A percentile compares a stretch with the other conserved stretches of the same genome.
These are phyloP conservation scores for Pichia sp. DNA, from an alignment of 1,139 yeast species.

Conservation along the genomic window DNA sequence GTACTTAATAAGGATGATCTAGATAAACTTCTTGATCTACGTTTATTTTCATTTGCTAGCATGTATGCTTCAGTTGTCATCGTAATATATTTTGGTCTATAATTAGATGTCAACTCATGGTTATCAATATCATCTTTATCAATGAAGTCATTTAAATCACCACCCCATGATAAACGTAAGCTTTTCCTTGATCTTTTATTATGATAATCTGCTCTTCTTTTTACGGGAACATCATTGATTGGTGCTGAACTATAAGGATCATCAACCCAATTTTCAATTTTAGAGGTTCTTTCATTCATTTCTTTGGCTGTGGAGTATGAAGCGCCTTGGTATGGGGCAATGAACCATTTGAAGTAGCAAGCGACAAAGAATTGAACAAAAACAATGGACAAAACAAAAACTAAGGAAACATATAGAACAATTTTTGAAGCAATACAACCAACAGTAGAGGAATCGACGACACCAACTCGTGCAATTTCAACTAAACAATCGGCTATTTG, in stretches of 20 bases:
- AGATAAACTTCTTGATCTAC: constrained; percentile 11
- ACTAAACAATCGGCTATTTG: constrained; percentile 73
- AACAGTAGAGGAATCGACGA: constrained; percentile 79
- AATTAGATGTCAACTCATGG: constrained; percentile 23
- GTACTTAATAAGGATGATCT: constrained; percentile 11
- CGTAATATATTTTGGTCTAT: constrained; percentile 45
- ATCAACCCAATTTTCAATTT: constrained; percentile 45
- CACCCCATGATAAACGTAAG: constrained; percentile 37
- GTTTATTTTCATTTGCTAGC: constrained; percentile 15
- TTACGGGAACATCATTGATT: constrained; percentile 45
- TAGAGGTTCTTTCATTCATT: constrained; percentile 43
- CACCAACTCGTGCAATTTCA: constrained; percentile 87
- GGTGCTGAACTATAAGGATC: constrained; percentile 57
- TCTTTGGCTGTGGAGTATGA: constrained; percentile 40
- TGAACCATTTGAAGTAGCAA: constrained; percentile 79
- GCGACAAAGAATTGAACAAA: constrained; percentile 74
- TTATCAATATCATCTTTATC: constrained; percentile 31
- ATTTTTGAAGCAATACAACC: constrained; percentile 94
- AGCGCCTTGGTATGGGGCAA: constrained; percentile 78
- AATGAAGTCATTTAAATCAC: constrained; percentile 38
- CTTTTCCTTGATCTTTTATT: constrained; percentile 35
- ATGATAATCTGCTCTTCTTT: constrained; percentile 46
- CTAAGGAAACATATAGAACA: constrained; percentile 72
- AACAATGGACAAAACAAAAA: constrained; percentile 78
- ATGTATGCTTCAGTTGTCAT: constrained; percentile 51